A percentile compares a stretch with the other conserved stretches of the same genome.
These are phyloP conservation scores for Trichoderma sp. DNA, from an alignment of 2,329 filamentous ascomycete species.

Conservation along the genomic window DNA sequence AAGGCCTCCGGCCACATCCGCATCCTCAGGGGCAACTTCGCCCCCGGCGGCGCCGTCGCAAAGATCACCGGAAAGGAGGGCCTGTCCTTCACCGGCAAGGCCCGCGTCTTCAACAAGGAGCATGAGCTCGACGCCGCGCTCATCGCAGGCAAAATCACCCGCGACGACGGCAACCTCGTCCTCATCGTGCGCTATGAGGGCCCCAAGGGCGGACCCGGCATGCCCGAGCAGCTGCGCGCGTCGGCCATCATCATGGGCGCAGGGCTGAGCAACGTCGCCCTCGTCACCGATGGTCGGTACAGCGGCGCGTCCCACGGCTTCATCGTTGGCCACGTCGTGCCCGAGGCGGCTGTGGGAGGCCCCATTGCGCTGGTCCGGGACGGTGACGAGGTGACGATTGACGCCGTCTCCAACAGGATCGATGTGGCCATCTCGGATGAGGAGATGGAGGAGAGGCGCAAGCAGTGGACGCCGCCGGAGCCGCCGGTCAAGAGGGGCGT, in stretches of 20 bases:
- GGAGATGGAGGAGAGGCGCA: slow-evolving; percentile 61
- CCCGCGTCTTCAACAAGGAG: slow-evolving; percentile 71
- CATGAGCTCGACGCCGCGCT: slow-evolving; percentile 68
- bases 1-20: slow-evolving; percentile 86
- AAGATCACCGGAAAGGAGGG: slow-evolving; percentile 97
- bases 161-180: slow-evolving; percentile 76
- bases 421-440: slow-evolving; percentile 68
- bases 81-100: slow-evolving; percentile 77
- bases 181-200: slow-evolving; percentile 86
- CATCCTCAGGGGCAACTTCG: slow-evolving; percentile 82
- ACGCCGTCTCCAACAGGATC: slow-evolving; percentile 61
- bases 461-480: slow-evolving; percentile 64
- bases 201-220: slow-evolving; percentile 89
- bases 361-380: slow-evolving; percentile 82
- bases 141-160: slow-evolving; percentile 75
- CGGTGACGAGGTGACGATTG: slow-evolving; percentile 79
- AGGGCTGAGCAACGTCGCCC: slow-evolving; percentile 73
- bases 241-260: slow-evolving; percentile 86
- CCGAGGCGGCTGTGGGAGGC: slow-evolving; percentile 82
- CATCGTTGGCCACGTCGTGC: slow-evolving; percentile 84
- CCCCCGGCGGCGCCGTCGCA: slow-evolving; percentile 82
- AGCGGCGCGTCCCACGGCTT: slow-evolving; percentile 83
- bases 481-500: slow-evolving; percentile 76
- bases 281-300: slow-evolving; percentile 76
- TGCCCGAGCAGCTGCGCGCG: slow-evolving; percentile 90